These are phyloP conservation scores for Dissoconium aciculare DNA, from an alignment of 2,329 filamentous ascomycete species.

Conservation along the genomic window DNA sequence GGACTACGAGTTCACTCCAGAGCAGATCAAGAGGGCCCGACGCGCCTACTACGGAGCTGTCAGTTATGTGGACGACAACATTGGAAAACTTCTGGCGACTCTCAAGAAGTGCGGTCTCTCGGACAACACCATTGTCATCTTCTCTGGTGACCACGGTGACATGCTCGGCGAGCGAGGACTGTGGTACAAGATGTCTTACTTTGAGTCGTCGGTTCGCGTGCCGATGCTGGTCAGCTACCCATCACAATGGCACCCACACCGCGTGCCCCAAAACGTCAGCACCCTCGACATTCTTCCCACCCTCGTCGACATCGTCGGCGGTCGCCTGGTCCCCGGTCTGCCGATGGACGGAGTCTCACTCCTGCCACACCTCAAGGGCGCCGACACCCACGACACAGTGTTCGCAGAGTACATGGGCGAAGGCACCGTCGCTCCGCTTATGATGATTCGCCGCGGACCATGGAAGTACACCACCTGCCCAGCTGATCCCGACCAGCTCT, in stretches of 20 bases:
- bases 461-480: constrained; percentile 90
- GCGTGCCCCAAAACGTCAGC: constrained; percentile 70
- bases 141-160: constrained; percentile 86
- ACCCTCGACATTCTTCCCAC: constrained; percentile 84
- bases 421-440: constrained; percentile 72
- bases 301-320: constrained; percentile 66
- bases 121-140: constrained; percentile 79
- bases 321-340: constrained; percentile 51
- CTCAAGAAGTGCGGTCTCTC: constrained; percentile 66
- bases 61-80: constrained; percentile 85
- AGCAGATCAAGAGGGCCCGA: constrained; percentile 71
- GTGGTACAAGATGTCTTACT: constrained; percentile 98
- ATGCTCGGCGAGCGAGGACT: constrained; percentile 87
- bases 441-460: constrained; percentile 80
- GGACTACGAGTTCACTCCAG: constrained; percentile 67
- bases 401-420: constrained; percentile 92
- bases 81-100: constrained; percentile 65
- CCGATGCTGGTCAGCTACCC: constrained; percentile 77
- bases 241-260: constrained; percentile 56
- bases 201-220: constrained; percentile 78
- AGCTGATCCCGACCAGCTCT: constrained; percentile 70
- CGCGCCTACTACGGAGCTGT: constrained; percentile 87
- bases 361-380: constrained; percentile 57
- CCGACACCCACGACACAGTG: constrained; percentile 66
- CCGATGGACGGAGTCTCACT: constrained; percentile 77